A percentile compares a stretch with the other conserved stretches of the same genome.
These are phyloP conservation scores for Chrysopogon serrulatus DNA, from an alignment of 176 grass and related monocot genomes.

Conservation along the genomic window DNA sequence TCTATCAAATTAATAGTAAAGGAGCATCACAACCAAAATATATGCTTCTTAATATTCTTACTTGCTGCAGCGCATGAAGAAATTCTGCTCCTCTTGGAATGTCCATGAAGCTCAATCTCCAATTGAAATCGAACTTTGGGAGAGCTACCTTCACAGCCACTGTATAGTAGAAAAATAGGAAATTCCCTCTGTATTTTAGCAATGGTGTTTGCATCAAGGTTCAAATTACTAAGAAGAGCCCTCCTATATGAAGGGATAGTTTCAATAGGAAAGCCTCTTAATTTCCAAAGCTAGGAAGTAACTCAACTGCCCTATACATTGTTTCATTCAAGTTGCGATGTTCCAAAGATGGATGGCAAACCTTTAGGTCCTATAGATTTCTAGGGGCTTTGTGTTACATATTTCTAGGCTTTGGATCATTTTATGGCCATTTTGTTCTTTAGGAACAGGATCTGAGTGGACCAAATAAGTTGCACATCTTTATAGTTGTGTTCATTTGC, in stretches of 20 bases:
- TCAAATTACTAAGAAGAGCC: constrained; percentile 68
- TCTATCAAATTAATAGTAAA: too few relatives aligned
- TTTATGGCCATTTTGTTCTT: too few relatives aligned
- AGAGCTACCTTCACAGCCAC: constrained; percentile 57
- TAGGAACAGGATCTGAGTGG: too few relatives aligned
- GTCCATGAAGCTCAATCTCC: too few relatives aligned
- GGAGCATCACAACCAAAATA: too few relatives aligned
- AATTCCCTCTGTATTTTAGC: constrained; percentile 78
- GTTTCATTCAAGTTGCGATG: constrained; percentile 61
- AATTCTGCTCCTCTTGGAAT: too few relatives aligned
- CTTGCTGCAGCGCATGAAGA: too few relatives aligned
- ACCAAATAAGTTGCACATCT: too few relatives aligned
- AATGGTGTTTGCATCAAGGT: constrained; percentile 38
- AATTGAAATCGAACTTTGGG: constrained; percentile 51
- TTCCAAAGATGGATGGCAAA: constrained; percentile 26
- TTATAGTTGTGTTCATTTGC: too few relatives aligned
- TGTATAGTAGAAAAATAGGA: constrained; percentile 72
- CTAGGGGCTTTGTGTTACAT: too few relatives aligned
- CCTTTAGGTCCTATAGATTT: constrained; percentile 59
- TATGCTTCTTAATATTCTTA: too few relatives aligned
- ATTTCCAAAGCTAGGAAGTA: constrained; percentile 76
- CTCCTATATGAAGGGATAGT: constrained; percentile 68
- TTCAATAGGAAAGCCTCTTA: constrained; percentile 48
- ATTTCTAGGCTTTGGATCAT: too few relatives aligned
- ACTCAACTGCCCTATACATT: constrained; percentile 60